Conservation (phyloP, 2,329 filamentous ascomycete genomes). For the Exophiala calicioides region DNA sequence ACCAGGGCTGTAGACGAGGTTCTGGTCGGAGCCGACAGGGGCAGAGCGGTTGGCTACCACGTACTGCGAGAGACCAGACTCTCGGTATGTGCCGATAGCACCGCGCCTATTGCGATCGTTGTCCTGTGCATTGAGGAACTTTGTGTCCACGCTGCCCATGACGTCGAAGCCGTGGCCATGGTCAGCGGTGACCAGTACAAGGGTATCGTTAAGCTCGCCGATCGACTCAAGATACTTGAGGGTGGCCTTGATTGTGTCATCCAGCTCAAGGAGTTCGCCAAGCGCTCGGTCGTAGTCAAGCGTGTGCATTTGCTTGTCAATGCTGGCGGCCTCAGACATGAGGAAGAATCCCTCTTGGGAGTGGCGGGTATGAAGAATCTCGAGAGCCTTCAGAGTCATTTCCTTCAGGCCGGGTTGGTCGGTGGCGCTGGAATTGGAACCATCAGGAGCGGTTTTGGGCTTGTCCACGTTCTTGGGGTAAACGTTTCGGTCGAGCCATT, state of each 20-base stretch:
- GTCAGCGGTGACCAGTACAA: constrained; percentile 80
- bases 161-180: constrained; percentile 90
- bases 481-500: constrained; percentile 76
- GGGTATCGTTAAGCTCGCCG: constrained; percentile 70
- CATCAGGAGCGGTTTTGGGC: constrained; percentile 69
- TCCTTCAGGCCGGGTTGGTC: constrained; percentile 84
- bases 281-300: constrained; percentile 85
- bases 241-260: constrained; percentile 78
- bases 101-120: constrained; percentile 71
- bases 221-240: constrained; percentile 68
- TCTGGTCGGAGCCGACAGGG: constrained; percentile 56
- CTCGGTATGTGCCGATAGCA: constrained; percentile 71
- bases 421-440: constrained; percentile 62
- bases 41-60: constrained; percentile 49
- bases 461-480: constrained; percentile 69
- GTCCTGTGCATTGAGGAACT: constrained; percentile 63
- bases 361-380: constrained; percentile 69
- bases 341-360: constrained; percentile 77
- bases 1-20: constrained; percentile 67
- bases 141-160: constrained; percentile 77
- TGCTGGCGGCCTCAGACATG: constrained; percentile 81
- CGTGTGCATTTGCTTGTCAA: constrained; percentile 87
- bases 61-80: constrained; percentile 77
- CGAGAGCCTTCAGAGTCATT: constrained; percentile 85
- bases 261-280: constrained; percentile 80